A percentile compares a stretch with the other conserved stretches of the same genome.
Evolutionary conservation across 352 stramenopile genomes (phyloP).

Genomic region (Globisporangium middletonii): DNA sequence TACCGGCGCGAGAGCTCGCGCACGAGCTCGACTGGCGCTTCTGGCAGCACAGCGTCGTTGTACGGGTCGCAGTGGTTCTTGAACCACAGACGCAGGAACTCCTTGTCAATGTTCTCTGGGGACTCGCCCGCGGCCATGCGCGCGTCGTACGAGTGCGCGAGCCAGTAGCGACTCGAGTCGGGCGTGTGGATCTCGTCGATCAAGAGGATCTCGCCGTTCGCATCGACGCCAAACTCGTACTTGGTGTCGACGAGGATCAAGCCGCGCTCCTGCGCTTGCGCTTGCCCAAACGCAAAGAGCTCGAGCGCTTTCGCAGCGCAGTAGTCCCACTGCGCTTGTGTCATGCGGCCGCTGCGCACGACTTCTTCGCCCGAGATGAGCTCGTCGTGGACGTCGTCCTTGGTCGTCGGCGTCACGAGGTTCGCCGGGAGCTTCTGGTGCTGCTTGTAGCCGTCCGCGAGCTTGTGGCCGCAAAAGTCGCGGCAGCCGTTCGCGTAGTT

Average conservation of each 20-base stretch:
- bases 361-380: constrained; percentile 95
- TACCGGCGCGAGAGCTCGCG: constrained; percentile 95
- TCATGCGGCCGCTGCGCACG: constrained; percentile 93
- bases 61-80: constrained; percentile 98
- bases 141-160: constrained; percentile 87
- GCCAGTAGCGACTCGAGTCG: constrained; percentile 96
- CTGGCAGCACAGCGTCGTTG: constrained; percentile 93
- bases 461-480: constrained; percentile 95
- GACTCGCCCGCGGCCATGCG: constrained; percentile 84
- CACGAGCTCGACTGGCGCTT: constrained; percentile 95
- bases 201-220: constrained; percentile 91
- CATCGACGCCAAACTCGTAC: constrained; percentile 82
- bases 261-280: constrained; percentile 87
- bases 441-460: constrained; percentile 94
- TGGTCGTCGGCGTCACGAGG: constrained; percentile 98
- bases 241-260: constrained; percentile 99
- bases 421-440: constrained; percentile 95
- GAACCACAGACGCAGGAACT: constrained; percentile 99
- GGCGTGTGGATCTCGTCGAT: constrained; percentile 99
- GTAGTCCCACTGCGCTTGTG: constrained; percentile 94
- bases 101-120: constrained; percentile 99
- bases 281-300: constrained; percentile 91
- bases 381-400: constrained; percentile 97
- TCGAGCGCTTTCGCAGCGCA: constrained; percentile 90
- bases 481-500: constrained; percentile 96